Evolutionary conservation across 768 basidiomycete genomes (phyloP).

Genomic region (Collybiopsis confluens): DNA sequence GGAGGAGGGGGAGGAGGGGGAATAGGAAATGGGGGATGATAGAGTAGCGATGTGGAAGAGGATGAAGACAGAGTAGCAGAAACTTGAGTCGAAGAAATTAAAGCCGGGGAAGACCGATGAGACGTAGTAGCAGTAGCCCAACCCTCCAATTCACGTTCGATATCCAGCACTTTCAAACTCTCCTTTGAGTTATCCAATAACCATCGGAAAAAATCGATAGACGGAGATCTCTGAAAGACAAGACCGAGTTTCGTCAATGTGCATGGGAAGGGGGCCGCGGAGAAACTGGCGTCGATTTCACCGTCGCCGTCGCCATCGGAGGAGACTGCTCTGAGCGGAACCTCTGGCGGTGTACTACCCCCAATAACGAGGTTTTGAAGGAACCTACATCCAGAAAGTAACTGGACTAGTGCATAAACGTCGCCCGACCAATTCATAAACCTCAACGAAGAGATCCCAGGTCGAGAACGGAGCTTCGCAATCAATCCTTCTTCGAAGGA

Average conservation of each 20-base stretch:
- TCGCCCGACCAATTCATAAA: slow-evolving; percentile 75
- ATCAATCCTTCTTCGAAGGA: slow-evolving; percentile 52
- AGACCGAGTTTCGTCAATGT: slow-evolving; percentile 51
- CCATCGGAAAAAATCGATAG: slow-evolving; percentile 64
- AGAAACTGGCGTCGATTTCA: no score
- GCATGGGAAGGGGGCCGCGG: slow-evolving; percentile 36
- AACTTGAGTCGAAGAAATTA: no score
- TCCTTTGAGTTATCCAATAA: slow-evolving; percentile 66
- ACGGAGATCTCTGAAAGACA: slow-evolving; percentile 60
- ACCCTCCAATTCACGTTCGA: no score
- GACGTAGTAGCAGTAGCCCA: no score
- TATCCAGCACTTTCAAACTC: no score
- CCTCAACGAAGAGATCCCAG: slow-evolving; percentile 46
- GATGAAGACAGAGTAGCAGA: no score
- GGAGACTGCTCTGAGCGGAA: slow-evolving; percentile 23
- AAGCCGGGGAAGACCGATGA: no score
- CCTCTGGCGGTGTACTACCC: slow-evolving; percentile 50
- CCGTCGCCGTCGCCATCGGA: no score
- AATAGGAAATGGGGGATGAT: no score
- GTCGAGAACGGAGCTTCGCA: slow-evolving; percentile 49
- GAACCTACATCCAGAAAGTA: slow-evolving; percentile 61
- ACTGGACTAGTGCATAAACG: slow-evolving; percentile 48
- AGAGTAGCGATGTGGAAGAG: no score
- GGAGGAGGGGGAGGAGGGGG: slow-evolving; percentile 57
- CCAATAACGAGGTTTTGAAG: slow-evolving; percentile 53